These are phyloP conservation scores for Hygrocybe punicea DNA, from an alignment of 768 basidiomycete genomes.

Conservation along the genomic window DNA sequence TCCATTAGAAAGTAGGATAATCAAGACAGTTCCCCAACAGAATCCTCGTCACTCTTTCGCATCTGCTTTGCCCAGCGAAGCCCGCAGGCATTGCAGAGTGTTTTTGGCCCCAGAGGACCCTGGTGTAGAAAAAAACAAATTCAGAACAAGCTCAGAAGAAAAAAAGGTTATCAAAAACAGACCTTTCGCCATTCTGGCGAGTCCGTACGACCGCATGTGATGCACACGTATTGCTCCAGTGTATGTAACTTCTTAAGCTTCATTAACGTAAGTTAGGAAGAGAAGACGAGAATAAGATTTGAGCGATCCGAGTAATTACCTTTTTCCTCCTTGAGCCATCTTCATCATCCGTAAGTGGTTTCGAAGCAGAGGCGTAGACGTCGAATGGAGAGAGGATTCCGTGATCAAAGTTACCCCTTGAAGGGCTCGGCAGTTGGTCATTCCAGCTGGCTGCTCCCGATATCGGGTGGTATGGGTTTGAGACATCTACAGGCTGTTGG, in stretches of 20 bases:
- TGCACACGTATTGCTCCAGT: slow-evolving; percentile 77
- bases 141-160: slow-evolving; percentile 8
- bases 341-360: slow-evolving; percentile 30
- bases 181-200: slow-evolving; percentile 98
- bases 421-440: too few relatives aligned
- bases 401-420: neutral
- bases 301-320: slow-evolving; percentile 33
- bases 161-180: slow-evolving; percentile 13
- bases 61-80: slow-evolving; percentile 84
- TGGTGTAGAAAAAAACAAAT: slow-evolving; percentile 28
- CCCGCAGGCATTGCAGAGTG: slow-evolving; percentile 96
- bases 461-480: too few relatives aligned
- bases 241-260: slow-evolving; percentile 48
- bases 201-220: slow-evolving; percentile 91
- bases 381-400: neutral
- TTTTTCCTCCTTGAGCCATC: slow-evolving; percentile 62
- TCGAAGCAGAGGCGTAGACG: neutral
- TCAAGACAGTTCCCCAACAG: slow-evolving; percentile 1
- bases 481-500: too few relatives aligned
- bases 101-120: slow-evolving; percentile 95
- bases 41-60: slow-evolving; percentile 40
- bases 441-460: too few relatives aligned
- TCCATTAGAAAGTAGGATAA: too few relatives aligned
- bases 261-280: neutral
- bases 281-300: slow-evolving; percentile 1